These are phyloP conservation scores for Curvularia sp. DNA, from an alignment of 2,329 filamentous ascomycete species.

Conservation along the genomic window DNA sequence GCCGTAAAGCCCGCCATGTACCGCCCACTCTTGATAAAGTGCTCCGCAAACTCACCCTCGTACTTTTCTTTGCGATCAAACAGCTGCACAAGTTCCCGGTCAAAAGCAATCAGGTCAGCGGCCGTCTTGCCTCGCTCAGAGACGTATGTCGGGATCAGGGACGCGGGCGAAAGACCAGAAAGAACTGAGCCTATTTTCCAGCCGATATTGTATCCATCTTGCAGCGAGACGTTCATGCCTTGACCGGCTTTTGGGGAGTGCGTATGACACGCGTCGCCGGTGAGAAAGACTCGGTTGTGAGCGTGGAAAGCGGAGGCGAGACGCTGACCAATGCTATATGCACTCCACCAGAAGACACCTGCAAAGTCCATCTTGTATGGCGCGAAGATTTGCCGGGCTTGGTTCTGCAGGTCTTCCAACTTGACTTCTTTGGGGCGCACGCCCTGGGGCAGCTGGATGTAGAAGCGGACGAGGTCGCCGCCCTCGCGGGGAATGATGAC, in stretches of 20 bases:
- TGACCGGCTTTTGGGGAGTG: slow-evolving; percentile 76
- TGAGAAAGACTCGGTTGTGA: slow-evolving; percentile 69
- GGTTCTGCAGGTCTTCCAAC: slow-evolving; percentile 60
- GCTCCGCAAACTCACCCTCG: slow-evolving; percentile 60
- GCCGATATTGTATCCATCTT: slow-evolving; percentile 65
- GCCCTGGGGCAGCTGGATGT: slow-evolving; percentile 64
- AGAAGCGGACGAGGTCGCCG: slow-evolving; percentile 65
- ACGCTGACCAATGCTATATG: slow-evolving; percentile 74
- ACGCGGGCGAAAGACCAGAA: slow-evolving; percentile 60
- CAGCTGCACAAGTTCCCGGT: slow-evolving; percentile 60
- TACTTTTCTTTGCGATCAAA: slow-evolving; percentile 59
- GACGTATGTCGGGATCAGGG: slow-evolving; percentile 67
- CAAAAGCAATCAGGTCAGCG: slow-evolving; percentile 66
- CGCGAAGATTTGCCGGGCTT: slow-evolving; percentile 60
- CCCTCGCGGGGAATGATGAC: slow-evolving; percentile 63
- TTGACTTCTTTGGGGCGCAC: slow-evolving; percentile 61
- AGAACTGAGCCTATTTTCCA: slow-evolving; percentile 60
- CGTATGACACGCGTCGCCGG: slow-evolving; percentile 72
- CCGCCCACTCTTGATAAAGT: slow-evolving; percentile 64
- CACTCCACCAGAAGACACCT: slow-evolving; percentile 73
- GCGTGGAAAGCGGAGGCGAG: slow-evolving; percentile 74
- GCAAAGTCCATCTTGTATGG: slow-evolving; percentile 63
- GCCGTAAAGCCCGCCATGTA: slow-evolving; percentile 68
- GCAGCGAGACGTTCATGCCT: slow-evolving; percentile 67
- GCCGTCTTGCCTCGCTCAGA: slow-evolving; percentile 59